phyloP scores from a whole-genome alignment of 495 filamentous ascomycete species.

The Aspergillus sclerotiicarbonarius region DNA sequence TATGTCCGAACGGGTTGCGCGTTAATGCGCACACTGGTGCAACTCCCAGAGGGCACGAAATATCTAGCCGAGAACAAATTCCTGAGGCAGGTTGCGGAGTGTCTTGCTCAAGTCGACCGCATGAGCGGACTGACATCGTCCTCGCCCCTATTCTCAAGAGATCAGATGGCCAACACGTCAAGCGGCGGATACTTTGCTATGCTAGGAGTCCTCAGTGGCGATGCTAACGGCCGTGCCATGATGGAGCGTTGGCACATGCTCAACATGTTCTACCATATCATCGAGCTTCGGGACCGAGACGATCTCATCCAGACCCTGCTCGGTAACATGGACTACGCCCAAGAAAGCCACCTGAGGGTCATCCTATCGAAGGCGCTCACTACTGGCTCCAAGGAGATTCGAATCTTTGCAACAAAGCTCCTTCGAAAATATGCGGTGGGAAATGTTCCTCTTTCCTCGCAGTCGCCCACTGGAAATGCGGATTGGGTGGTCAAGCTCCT shows the following conservation, averaged over 20 bases:
- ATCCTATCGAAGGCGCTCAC: constrained; percentile 91
- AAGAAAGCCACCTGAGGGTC: constrained; percentile 86
- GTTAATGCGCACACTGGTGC: constrained; percentile 78
- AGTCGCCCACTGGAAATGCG: constrained; percentile 48
- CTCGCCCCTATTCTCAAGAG: constrained; percentile 81
- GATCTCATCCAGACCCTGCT: constrained; percentile 86
- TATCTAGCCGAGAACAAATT: constrained; percentile 92
- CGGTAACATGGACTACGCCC: constrained; percentile 84
- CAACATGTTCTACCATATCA: constrained; percentile 98
- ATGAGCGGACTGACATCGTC: constrained; percentile 86
- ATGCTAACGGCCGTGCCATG: constrained; percentile 79
- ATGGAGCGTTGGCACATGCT: constrained; percentile 95
- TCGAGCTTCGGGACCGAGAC: constrained; percentile 83
- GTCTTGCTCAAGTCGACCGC: constrained; percentile 88
- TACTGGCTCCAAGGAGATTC: constrained; percentile 84
- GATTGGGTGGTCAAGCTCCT: constrained; percentile 96
- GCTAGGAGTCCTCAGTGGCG: constrained; percentile 79
- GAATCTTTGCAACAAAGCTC: constrained; percentile 80
- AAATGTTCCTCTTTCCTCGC: constrained; percentile 29
- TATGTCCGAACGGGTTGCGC: constrained; percentile 89
- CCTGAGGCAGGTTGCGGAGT: constrained; percentile 89
- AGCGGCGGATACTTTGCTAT: constrained; percentile 93
- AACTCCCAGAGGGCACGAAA: constrained; percentile 75
- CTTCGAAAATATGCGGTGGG: constrained; percentile 75
- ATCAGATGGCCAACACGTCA: constrained; percentile 78